A percentile compares a stretch with the other conserved stretches of the same genome.
Evolutionary conservation across 2,329 filamentous ascomycete genomes (phyloP).

Genomic region (Trichoderma atrobrunneum): DNA sequence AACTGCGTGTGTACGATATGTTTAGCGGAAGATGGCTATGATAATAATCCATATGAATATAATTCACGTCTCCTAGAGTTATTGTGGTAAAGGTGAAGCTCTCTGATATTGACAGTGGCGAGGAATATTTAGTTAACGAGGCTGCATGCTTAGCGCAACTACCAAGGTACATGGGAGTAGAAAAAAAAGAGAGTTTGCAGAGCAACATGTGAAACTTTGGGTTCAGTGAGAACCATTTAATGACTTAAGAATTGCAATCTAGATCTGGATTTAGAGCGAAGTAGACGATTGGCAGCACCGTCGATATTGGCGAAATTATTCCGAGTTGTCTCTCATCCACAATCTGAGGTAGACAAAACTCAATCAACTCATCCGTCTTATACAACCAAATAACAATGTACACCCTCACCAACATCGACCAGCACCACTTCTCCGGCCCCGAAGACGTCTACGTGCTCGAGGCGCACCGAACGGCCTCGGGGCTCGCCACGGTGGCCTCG

Average conservation of each 20-base stretch:
- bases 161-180: background rate
- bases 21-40: constrained; percentile 25
- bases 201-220: background rate
- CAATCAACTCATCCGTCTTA: background rate
- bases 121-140: constrained; percentile 33
- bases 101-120: background rate
- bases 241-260: background rate
- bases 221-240: background rate
- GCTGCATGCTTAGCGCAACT: constrained; percentile 18
- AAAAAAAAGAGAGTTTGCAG: background rate
- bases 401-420: constrained; percentile 33
- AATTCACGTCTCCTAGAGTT: background rate
- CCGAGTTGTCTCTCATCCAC: background rate
- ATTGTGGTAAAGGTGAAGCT: background rate
- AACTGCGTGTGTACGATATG: constrained; percentile 22
- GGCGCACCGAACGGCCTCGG: constrained; percentile 48
- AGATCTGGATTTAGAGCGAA: background rate
- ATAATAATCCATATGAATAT: background rate
- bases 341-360: background rate
- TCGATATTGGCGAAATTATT: background rate
- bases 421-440: constrained; percentile 28
- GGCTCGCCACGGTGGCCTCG: constrained; percentile 63
- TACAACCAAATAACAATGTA: constrained; percentile 31
- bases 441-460: constrained; percentile 56
- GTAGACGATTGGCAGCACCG: background rate